phyloP scores from a whole-genome alignment of 148 eudicot genomes.

The Vaccinium corymbosum region DNA sequence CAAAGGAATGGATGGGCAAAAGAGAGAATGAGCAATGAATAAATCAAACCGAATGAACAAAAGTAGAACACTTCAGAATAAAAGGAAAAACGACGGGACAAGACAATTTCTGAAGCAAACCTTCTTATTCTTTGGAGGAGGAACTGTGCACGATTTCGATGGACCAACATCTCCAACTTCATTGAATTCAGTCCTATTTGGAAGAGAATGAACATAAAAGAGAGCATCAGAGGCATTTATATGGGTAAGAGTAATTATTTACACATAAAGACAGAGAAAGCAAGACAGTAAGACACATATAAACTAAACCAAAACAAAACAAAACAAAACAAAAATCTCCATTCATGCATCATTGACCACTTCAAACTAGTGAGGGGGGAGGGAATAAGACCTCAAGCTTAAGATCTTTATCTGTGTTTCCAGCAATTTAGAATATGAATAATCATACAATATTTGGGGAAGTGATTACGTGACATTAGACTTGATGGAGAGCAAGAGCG shows the following conservation, averaged over 20 bases:
- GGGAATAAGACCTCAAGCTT: not conserved
- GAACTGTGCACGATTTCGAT: constrained; percentile 28
- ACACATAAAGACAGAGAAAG: not conserved
- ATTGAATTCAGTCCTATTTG: constrained; percentile 22
- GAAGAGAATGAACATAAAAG: not conserved
- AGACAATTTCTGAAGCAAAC: constrained; percentile 21
- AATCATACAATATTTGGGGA: not conserved
- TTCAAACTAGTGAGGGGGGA: not conserved
- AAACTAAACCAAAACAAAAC: not conserved
- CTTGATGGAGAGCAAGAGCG: not conserved
- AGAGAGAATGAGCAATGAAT: not conserved
- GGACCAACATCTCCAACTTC: constrained; percentile 19
- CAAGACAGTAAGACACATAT: not conserved
- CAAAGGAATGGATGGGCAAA: not conserved
- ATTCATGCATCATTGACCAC: not conserved
- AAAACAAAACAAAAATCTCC: not conserved
- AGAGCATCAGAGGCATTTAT: not conserved
- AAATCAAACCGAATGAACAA: not conserved
- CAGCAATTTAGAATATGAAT: not conserved
- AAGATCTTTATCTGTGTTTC: not conserved
- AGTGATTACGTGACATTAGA: not conserved
- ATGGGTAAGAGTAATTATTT: not conserved
- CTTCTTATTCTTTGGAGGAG: constrained; percentile 31
- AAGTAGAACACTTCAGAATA: not conserved
- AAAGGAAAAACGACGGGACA: not conserved